phyloP scores from a whole-genome alignment of 495 filamentous ascomycete species.

The Saxophila tyrrhenica region DNA sequence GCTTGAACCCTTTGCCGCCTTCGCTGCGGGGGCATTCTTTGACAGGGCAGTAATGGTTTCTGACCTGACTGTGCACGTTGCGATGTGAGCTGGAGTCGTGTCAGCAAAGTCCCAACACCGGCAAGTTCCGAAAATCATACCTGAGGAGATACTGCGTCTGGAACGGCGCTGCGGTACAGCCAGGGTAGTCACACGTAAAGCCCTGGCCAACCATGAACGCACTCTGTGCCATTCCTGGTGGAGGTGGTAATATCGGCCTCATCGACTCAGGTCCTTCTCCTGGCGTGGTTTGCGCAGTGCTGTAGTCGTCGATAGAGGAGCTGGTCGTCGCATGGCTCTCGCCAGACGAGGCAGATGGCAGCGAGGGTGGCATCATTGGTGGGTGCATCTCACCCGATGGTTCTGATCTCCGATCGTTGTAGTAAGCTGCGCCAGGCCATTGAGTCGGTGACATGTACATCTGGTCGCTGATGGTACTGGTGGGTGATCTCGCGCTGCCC shows the following conservation, averaged over 20 bases:
- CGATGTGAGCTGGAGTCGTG: constrained; percentile 65
- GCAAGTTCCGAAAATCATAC: constrained; percentile 35
- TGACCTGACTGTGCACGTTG: constrained; percentile 84
- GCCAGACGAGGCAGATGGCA: constrained; percentile 23
- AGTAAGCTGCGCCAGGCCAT: constrained; percentile 13
- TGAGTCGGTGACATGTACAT: constrained; percentile 11
- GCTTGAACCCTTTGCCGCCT: constrained; percentile 91
- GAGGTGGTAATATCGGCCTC: constrained; percentile 22
- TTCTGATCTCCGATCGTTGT: constrained; percentile 24
- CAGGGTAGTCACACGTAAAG: constrained; percentile 56
- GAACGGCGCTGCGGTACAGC: constrained; percentile 76
- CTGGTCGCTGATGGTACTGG: constrained; percentile 14
- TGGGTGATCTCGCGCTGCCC: constrained; percentile 22
- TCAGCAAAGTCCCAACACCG: constrained; percentile 20
- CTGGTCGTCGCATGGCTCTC: constrained; percentile 24
- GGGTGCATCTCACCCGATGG: constrained; percentile 22
- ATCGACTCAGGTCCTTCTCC: constrained; percentile 24
- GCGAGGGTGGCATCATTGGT: constrained; percentile 15
- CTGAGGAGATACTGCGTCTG: constrained; percentile 81
- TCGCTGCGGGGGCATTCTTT: constrained; percentile 64
- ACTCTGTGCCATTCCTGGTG: constrained; percentile 14
- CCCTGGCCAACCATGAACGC: constrained; percentile 21
- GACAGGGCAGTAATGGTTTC: constrained; percentile 87
- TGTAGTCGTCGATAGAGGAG: constrained; percentile 23
- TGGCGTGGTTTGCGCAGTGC: constrained; percentile 22